These are phyloP conservation scores for Aspergillus bombycis DNA, from an alignment of 2,329 filamentous ascomycete species.

Conservation along the genomic window DNA sequence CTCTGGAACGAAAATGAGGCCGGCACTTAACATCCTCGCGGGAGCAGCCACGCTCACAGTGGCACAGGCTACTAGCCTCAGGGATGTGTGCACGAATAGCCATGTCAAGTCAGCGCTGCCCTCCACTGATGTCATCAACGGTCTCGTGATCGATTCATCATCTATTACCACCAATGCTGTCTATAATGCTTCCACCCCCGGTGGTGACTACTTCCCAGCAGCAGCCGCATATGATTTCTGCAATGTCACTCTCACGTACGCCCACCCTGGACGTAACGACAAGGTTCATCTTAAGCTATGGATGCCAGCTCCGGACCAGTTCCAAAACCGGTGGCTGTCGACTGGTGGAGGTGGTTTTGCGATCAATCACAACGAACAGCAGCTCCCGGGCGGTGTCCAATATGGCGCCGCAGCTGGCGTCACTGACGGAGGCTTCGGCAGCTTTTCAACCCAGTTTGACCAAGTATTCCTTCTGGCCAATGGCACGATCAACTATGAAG, in stretches of 20 bases:
- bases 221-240: conserved; percentile 36
- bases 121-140: neutral
- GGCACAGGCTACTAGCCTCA: neutral
- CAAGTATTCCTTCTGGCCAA: conserved; percentile 50
- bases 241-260: conserved; percentile 52
- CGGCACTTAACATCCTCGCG: neutral
- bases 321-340: conserved; percentile 51
- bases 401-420: conserved; percentile 48
- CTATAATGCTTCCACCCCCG: neutral
- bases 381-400: conserved; percentile 40
- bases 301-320: conserved; percentile 48
- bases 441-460: conserved; percentile 42
- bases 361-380: conserved; percentile 36
- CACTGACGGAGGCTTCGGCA: conserved; percentile 50
- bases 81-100: neutral
- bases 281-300: conserved; percentile 45
- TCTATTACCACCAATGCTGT: neutral
- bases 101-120: neutral
- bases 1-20: neutral
- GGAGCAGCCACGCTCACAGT: neutral
- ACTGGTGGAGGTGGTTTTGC: conserved; percentile 53
- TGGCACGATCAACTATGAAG: conserved; percentile 46
- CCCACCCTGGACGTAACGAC: conserved; percentile 46
- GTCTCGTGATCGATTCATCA: neutral
- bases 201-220: conserved; percentile 15